A percentile compares a stretch with the other conserved stretches of the same genome.
These are phyloP conservation scores for Pneumocystis oryctolagi DNA, from an alignment of 1,139 yeast genomes.

Conservation along the genomic window DNA sequence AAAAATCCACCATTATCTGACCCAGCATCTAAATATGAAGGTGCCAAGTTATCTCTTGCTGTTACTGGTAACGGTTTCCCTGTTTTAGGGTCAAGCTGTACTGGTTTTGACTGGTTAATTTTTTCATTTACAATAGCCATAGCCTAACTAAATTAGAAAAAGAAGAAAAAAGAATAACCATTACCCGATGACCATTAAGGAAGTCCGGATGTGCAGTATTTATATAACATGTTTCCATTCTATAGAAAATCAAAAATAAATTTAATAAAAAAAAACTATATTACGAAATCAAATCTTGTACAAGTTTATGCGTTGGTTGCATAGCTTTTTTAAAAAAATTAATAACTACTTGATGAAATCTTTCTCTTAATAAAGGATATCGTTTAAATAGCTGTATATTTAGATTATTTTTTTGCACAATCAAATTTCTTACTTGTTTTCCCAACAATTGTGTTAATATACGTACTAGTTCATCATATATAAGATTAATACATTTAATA, in stretches of 20 bases:
- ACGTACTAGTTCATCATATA: conserved; percentile 87
- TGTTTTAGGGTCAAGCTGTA: conserved; percentile 80
- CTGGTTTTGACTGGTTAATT: conserved; percentile 67
- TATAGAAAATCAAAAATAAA: conserved; percentile 12
- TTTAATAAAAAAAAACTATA: background rate
- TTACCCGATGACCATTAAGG: conserved; percentile 63
- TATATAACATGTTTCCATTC: conserved; percentile 79
- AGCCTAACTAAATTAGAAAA: conserved; percentile 30
- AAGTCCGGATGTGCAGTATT: conserved; percentile 97
- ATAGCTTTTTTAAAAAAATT: conserved; percentile 68
- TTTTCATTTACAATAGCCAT: conserved; percentile 89
- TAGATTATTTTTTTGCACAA: background rate
- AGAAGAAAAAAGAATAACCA: background rate
- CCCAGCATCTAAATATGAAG: conserved; percentile 16
- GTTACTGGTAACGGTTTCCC: conserved; percentile 39
- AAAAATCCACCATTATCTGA: conserved; percentile 50
- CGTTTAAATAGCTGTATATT: conserved; percentile 43
- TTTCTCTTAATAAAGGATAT: conserved; percentile 81
- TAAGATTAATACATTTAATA: conserved; percentile 71
- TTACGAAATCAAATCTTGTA: conserved; percentile 51
- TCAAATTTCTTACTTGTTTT: conserved; percentile 34
- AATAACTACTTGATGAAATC: conserved; percentile 63
- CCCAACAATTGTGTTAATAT: conserved; percentile 72
- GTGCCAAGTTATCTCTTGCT: conserved; percentile 2
- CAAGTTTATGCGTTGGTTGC: conserved; percentile 74